Evolutionary conservation across 768 basidiomycete species (phyloP).

Genomic region (Podaxis sp.): DNA sequence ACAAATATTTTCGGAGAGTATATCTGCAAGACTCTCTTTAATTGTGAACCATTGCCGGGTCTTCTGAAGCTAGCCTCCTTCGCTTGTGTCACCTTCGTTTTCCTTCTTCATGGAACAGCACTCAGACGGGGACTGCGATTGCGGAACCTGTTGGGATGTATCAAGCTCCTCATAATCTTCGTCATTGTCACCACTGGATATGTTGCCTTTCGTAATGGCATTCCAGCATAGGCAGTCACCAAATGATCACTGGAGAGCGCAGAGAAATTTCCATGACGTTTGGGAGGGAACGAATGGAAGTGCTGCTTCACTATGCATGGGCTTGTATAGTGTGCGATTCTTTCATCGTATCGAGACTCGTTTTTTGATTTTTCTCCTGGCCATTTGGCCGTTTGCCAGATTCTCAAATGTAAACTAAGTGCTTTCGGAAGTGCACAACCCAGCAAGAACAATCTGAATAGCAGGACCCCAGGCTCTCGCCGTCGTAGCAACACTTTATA

Average conservation of each 20-base stretch:
- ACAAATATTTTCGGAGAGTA: conserved; percentile 59
- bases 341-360: neutral
- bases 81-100: conserved; percentile 30
- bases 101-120: conserved; percentile 40
- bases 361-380: conserved; percentile 27
- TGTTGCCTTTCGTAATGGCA: conserved; percentile 34
- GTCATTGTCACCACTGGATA: conserved; percentile 47
- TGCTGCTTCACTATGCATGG: conserved; percentile 47
- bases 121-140: conserved; percentile 51
- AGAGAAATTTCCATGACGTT: conserved; percentile 20
- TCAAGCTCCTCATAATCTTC: conserved; percentile 49
- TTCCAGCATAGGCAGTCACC: conserved; percentile 25
- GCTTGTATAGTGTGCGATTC: conserved; percentile 43
- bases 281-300: conserved; percentile 39
- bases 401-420: conserved; percentile 64
- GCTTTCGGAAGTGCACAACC: conserved; percentile 53
- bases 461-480: conserved; percentile 55
- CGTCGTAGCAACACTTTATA: conserved; percentile 46
- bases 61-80: conserved; percentile 26
- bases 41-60: conserved; percentile 19
- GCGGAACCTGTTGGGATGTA: conserved; percentile 56
- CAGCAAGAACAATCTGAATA: conserved; percentile 51
- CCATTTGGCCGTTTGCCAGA: conserved; percentile 43
- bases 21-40: conserved; percentile 24
- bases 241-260: conserved; percentile 26